Evolutionary conservation across 106 monocot species (phyloP).

Genomic region (Acorus gramineus): DNA sequence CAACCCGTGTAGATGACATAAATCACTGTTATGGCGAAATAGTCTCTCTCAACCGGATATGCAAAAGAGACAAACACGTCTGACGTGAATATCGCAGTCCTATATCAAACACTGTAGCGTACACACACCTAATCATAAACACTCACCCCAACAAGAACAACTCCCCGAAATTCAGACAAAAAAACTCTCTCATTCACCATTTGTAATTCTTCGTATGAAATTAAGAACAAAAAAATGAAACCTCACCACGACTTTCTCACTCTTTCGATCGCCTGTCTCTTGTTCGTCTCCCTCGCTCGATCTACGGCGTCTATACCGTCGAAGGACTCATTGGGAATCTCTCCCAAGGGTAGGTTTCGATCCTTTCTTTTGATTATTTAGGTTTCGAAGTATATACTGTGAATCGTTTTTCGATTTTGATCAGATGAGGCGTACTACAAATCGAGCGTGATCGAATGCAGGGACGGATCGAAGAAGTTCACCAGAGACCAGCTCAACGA

Average conservation of each 20-base stretch:
- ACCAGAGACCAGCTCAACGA: constrained; percentile 76
- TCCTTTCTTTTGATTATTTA: background rate
- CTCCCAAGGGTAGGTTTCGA: constrained; percentile 42
- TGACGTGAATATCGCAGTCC: too few relatives aligned
- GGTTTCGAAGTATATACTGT: background rate
- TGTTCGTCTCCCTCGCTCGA: constrained; percentile 13
- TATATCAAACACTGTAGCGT: too few relatives aligned
- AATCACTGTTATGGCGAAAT: too few relatives aligned
- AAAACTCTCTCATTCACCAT: too few relatives aligned
- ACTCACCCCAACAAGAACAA: too few relatives aligned
- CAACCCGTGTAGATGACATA: too few relatives aligned
- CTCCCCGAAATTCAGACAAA: too few relatives aligned
- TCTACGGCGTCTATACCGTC: constrained; percentile 12
- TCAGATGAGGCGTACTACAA: constrained; percentile 67
- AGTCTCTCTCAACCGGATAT: too few relatives aligned
- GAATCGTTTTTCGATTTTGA: background rate
- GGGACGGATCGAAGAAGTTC: constrained; percentile 90
- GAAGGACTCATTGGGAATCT: constrained; percentile 48
- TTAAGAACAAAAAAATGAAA: too few relatives aligned
- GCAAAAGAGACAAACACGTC: too few relatives aligned
- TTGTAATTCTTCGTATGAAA: too few relatives aligned
- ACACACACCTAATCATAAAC: too few relatives aligned
- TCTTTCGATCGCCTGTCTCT: constrained; percentile 16
- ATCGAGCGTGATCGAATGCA: constrained; percentile 73
- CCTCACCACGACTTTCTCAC: background rate